A percentile compares a stretch with the other conserved stretches of the same genome.
Conservation (phyloP, 108 stramenopile genomes). For the Nitzschia palea region DNA sequence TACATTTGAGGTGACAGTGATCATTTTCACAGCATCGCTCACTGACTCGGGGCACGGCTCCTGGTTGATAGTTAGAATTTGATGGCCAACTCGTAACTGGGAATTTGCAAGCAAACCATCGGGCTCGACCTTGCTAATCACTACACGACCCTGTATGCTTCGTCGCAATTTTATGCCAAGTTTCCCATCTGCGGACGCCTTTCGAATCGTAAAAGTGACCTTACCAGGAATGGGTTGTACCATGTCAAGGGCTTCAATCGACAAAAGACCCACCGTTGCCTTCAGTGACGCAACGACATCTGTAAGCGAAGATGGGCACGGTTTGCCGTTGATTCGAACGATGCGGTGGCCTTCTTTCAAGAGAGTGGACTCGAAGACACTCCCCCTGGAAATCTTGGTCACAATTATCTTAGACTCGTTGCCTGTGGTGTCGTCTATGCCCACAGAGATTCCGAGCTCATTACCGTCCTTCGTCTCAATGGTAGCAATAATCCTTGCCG, state of each 20-base stretch:
- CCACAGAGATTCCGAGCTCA: neutral
- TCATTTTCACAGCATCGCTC: neutral
- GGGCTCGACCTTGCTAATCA: conserved; percentile 5
- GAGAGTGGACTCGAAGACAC: neutral
- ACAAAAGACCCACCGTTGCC: neutral
- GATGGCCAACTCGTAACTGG: conserved; percentile 8
- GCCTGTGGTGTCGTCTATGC: neutral
- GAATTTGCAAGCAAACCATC: conserved; percentile 15
- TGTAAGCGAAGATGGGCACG: neutral
- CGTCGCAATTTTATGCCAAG: neutral
- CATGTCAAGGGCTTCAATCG: neutral
- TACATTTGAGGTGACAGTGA: neutral
- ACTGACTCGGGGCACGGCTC: neutral
- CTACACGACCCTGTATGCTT: conserved; percentile 1
- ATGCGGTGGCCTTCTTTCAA: conserved; percentile 5
- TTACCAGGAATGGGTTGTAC: neutral
- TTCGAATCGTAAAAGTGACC: neutral
- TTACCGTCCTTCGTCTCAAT: neutral
- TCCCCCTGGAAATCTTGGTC: neutral
- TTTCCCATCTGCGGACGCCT: neutral
- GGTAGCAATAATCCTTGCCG: neutral
- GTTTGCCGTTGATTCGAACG: conserved; percentile 3
- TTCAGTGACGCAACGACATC: neutral
- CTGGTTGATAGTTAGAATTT: conserved; percentile 14
- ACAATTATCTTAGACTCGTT: neutral